Conservation (phyloP, 805 yeast species). For the Sporopachydermia lactativora region DNA sequence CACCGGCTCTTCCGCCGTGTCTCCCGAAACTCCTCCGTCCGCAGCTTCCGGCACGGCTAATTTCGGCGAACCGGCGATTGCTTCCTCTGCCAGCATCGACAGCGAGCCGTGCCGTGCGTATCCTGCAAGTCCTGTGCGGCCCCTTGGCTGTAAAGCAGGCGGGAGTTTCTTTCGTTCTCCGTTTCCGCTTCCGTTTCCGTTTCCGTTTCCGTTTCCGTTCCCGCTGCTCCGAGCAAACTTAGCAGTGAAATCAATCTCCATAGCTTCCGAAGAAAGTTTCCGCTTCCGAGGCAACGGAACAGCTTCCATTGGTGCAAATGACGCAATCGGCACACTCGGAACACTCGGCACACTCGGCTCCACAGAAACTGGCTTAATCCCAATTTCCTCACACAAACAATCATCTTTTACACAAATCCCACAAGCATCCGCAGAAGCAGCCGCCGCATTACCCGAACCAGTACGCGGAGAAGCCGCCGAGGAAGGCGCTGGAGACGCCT, state of each 20-base stretch:
- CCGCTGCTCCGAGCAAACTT: conserved; percentile 18
- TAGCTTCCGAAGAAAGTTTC: conserved; percentile 10
- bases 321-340: conserved; percentile 23
- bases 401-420: conserved; percentile 57
- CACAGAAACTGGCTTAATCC: conserved; percentile 14
- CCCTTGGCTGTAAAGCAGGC: conserved; percentile 4
- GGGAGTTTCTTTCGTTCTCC: conserved; percentile 2
- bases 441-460: conserved; percentile 3
- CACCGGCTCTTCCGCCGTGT: conserved; percentile 33
- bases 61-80: background rate
- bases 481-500: conserved; percentile 40
- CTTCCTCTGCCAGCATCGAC: conserved; percentile 1
- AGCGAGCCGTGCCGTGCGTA: background rate
- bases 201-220: too few species aligned
- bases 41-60: too few species aligned
- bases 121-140: conserved; percentile 4
- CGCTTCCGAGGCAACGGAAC: conserved; percentile 38
- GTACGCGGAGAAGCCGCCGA: conserved; percentile 30
- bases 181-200: too few species aligned
- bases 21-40: too few species aligned
- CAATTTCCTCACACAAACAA: conserved; percentile 44
- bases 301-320: conserved; percentile 49
- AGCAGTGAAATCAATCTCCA: conserved; percentile 47
- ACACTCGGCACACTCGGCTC: conserved; percentile 8
- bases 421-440: conserved; percentile 21